These are phyloP conservation scores for Paralagenidium karlingii DNA, from an alignment of 352 stramenopile genomes.

Conservation along the genomic window DNA sequence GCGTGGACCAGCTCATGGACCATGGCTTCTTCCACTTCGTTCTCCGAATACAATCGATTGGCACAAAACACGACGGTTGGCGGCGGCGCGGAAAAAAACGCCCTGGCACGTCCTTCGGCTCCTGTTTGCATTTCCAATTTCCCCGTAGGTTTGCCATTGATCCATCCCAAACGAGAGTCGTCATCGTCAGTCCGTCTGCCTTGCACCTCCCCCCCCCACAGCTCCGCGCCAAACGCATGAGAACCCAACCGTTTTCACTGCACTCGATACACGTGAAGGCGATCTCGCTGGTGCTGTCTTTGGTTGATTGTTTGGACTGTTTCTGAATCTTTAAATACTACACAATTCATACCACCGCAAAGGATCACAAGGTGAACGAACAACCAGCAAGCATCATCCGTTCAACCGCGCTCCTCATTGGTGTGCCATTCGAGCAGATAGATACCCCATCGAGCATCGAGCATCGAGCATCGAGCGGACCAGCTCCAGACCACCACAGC, in stretches of 20 bases:
- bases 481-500: too few species aligned
- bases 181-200: neutral
- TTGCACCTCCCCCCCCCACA: neutral
- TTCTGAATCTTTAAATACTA: too few species aligned
- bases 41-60: constrained; percentile 54
- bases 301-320: too few species aligned
- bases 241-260: neutral
- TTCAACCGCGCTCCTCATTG: too few species aligned
- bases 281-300: too few species aligned
- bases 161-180: neutral
- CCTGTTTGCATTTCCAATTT: constrained; percentile 14
- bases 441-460: too few species aligned
- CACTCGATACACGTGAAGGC: too few species aligned
- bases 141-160: neutral
- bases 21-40: constrained; percentile 72
- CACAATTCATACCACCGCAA: too few species aligned
- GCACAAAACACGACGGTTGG: constrained; percentile 75
- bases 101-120: constrained; percentile 55
- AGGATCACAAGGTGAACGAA: too few species aligned
- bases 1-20: constrained; percentile 79
- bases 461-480: too few species aligned
- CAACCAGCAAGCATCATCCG: too few species aligned
- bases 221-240: neutral
- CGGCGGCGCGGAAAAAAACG: constrained; percentile 73
- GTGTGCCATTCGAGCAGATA: too few species aligned